Evolutionary conservation across 2,329 filamentous ascomycete genomes (phyloP), one percentile per base, ranked within the genome.

Genomic region (Fonsecaea multimorphosa): DNA sequence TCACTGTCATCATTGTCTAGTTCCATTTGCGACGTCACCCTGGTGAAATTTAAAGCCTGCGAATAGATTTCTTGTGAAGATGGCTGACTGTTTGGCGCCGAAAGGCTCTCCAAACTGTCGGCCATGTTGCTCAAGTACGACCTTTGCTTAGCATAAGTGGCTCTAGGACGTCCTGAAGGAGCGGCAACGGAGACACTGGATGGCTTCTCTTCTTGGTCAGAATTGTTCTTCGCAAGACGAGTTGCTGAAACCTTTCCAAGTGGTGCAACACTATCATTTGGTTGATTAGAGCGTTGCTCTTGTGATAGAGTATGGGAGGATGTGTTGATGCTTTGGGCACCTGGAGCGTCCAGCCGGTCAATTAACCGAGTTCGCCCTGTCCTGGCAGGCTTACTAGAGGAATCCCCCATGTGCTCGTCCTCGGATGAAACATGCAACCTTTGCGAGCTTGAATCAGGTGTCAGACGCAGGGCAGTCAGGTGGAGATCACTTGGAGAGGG

Each of bases 101-200:
- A 24, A 5, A 36, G 27, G 44, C 40, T 63, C 14, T 72, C 69
- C 12, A 70, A 57, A 24, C 78, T 62, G 12, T 78, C 78, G 31
- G 77, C 79, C 52, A 79, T 73, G 67, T 87, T 85, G 69, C 83
- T 80, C n/a, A 88, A 76, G 67, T 87, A 86, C 1, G 86, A 87
- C 53, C 87, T 81, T 68, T 85, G 80, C 40, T 82, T 82, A 14
- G 84, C 84, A 74, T 89, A 89, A 2, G 87, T 89, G 44, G 60
- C 57, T 49, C 70, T 61, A 52, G n/a, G 38, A 29, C 67, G 65
- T 14, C 34, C 58, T 27, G 65, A 44, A 29, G 61, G 38, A 19
- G 49, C 56, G 7, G 34, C 24, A 27, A 55, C 52, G 46, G 61
- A 8, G 34, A 16, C 38, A 52, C 19, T 49, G 24, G 64, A n/a